Conservation (phyloP, 1,284 basidiomycete genomes). For the Clitocybe nebularis region DNA sequence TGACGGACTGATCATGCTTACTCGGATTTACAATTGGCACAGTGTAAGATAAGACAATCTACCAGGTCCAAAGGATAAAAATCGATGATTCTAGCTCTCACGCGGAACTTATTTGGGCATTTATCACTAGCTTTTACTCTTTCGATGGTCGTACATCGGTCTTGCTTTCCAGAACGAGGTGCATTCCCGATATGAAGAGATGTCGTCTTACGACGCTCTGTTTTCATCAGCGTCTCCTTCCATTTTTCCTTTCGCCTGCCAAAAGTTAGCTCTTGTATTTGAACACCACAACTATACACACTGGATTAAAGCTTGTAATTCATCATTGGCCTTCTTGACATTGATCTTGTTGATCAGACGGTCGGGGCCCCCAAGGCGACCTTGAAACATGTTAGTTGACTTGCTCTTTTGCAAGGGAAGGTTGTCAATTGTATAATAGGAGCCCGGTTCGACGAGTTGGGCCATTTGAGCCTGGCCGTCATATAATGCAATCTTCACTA, state of each 20-base stretch:
- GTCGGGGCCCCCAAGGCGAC: constrained; percentile 54
- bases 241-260: constrained; percentile 27
- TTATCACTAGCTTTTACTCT: constrained; percentile 31
- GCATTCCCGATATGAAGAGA: not conserved
- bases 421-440: constrained; percentile 46
- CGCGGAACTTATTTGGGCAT: constrained; percentile 37
- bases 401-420: constrained; percentile 41
- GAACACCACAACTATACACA: constrained; percentile 15
- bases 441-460: constrained; percentile 36
- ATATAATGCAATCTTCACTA: constrained; percentile 50
- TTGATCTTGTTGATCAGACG: constrained; percentile 45
- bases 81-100: constrained; percentile 50
- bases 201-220: not conserved
- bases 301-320: constrained; percentile 25
- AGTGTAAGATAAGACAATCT: constrained; percentile 45
- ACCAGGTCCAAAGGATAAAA: constrained; percentile 49
- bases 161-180: no score
- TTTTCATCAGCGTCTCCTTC: constrained; percentile 18
- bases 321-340: constrained; percentile 27
- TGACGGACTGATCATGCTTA: constrained; percentile 25
- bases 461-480: constrained; percentile 45
- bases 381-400: constrained; percentile 32
- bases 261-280: not conserved
- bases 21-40: constrained; percentile 49
- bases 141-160: constrained; percentile 31